A percentile compares a stretch with the other conserved stretches of the same genome.
These are phyloP conservation scores for Ceratobasidium papillatum DNA, from an alignment of 1,284 basidiomycete species.

Conservation along the genomic window DNA sequence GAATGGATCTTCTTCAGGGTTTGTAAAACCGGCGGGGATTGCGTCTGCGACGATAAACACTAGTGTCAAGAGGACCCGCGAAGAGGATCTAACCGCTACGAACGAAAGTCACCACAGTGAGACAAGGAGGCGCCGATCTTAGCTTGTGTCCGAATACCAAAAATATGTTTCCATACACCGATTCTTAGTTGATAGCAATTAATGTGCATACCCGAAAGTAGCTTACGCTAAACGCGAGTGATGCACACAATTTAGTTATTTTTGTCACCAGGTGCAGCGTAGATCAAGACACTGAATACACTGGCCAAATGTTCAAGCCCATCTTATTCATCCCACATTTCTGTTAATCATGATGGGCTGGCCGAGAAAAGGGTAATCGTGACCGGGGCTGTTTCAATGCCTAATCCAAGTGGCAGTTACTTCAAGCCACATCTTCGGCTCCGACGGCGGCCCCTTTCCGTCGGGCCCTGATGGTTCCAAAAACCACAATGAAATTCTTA, in stretches of 20 bases:
- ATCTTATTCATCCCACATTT: no score
- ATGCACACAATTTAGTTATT: background rate
- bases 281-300: background rate
- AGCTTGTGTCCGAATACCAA: background rate
- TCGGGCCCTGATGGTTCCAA: background rate
- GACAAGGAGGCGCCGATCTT: slow-evolving; percentile 2
- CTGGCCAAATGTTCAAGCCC: no score
- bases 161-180: background rate
- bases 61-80: slow-evolving; percentile 9
- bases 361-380: background rate
- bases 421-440: background rate
- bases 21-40: slow-evolving; percentile 25
- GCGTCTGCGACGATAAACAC: slow-evolving; percentile 2
- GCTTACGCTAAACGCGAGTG: background rate
- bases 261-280: background rate
- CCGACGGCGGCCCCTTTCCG: background rate
- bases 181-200: background rate
- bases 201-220: background rate
- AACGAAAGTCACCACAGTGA: background rate
- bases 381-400: background rate
- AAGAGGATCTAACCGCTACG: background rate
- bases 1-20: slow-evolving; percentile 1
- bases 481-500: background rate
- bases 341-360: background rate
- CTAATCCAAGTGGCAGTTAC: background rate